Evolutionary conservation across 1,284 basidiomycete genomes (phyloP).

Genomic region (Ustanciosporium gigantosporum): DNA sequence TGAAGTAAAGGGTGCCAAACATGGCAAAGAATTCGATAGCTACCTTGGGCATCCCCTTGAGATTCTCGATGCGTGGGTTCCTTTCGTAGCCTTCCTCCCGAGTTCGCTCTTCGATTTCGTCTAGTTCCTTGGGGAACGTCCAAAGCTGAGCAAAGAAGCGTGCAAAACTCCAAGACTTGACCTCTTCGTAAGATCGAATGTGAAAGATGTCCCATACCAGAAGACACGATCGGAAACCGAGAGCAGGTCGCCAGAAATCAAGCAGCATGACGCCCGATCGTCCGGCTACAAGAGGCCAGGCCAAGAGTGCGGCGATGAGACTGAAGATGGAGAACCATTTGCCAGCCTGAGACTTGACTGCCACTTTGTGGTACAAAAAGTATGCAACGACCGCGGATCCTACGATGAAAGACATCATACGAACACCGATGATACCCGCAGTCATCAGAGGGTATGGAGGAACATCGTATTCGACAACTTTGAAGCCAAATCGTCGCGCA

Average conservation of each 20-base stretch:
- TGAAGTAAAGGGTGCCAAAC: constrained; percentile 45
- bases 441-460: constrained; percentile 40
- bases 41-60: constrained; percentile 49
- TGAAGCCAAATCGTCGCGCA: constrained; percentile 14
- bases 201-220: constrained; percentile 58
- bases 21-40: constrained; percentile 38
- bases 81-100: constrained; percentile 38
- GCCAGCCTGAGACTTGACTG: constrained; percentile 24
- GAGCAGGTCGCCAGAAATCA: constrained; percentile 56
- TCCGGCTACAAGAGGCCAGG: constrained; percentile 50
- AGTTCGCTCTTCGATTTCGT: constrained; percentile 47
- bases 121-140: constrained; percentile 55
- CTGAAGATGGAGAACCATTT: constrained; percentile 37
- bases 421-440: constrained; percentile 27
- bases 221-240: constrained; percentile 55
- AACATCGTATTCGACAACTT: constrained; percentile 50
- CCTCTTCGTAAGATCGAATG: constrained; percentile 50
- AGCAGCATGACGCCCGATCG: constrained; percentile 49
- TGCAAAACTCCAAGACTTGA: constrained; percentile 44
- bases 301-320: constrained; percentile 40
- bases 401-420: constrained; percentile 45
- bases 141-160: constrained; percentile 57
- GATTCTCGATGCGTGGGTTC: constrained; percentile 43
- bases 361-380: constrained; percentile 49
- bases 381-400: constrained; percentile 36